Percentiles rank a stretch among this genome's conserved stretches.
These are phyloP conservation scores for Vitis labrusca DNA, from an alignment of 164 flowering plant species.

Conservation along the genomic window DNA sequence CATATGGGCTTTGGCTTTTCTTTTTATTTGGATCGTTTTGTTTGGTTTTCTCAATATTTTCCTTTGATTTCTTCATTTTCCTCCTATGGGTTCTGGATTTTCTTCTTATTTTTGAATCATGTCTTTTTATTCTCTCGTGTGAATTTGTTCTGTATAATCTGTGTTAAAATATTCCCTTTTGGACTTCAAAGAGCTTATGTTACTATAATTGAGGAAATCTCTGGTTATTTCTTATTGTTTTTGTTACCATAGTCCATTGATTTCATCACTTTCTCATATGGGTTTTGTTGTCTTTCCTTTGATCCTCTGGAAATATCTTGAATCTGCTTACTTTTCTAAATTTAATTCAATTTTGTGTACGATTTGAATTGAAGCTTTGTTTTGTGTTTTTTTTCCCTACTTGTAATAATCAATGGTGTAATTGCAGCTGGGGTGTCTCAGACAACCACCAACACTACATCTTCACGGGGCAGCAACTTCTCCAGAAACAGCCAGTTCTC, in stretches of 20 bases:
- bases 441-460: conserved; percentile 31
- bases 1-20: too few relatives aligned
- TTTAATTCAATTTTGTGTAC: not conserved
- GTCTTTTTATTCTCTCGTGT: too few relatives aligned
- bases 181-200: too few relatives aligned
- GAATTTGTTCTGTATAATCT: too few relatives aligned
- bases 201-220: too few relatives aligned
- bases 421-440: conserved; percentile 30
- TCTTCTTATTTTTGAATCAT: too few relatives aligned
- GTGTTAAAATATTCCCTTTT: too few relatives aligned
- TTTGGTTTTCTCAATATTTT: not conserved
- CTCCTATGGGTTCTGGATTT: too few relatives aligned
- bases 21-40: too few relatives aligned
- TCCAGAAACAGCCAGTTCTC: conserved; percentile 49
- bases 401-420: not conserved
- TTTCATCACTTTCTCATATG: conserved; percentile 1
- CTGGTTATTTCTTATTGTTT: too few relatives aligned
- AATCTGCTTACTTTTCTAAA: not conserved
- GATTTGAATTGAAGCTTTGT: not conserved
- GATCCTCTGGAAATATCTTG: not conserved
- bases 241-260: not conserved
- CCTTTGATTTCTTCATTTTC: too few relatives aligned
- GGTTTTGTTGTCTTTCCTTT: conserved; percentile 2
- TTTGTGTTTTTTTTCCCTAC: too few relatives aligned
- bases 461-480: conserved; percentile 34